These are phyloP conservation scores for Anastatica hierochuntica DNA, from an alignment of 345 rosid genomes.

Conservation along the genomic window DNA sequence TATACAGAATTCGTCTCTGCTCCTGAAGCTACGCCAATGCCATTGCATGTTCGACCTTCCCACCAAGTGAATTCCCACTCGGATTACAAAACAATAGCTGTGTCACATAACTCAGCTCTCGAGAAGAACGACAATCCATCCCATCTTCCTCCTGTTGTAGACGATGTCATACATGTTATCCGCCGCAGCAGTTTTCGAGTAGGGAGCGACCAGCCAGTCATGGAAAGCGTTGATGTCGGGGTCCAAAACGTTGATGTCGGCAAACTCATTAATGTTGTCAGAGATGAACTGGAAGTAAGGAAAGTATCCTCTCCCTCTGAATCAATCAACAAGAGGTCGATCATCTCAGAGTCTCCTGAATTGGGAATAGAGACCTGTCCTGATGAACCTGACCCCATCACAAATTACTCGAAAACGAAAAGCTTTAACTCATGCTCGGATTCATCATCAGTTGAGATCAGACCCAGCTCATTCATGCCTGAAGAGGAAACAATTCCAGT, in stretches of 20 bases:
- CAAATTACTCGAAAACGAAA: slow-evolving; percentile 39
- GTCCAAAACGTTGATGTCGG: slow-evolving; percentile 66
- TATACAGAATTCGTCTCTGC: slow-evolving; percentile 55
- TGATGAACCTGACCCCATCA: slow-evolving; percentile 16
- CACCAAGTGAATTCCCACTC: slow-evolving; percentile 34
- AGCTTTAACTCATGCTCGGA: slow-evolving; percentile 33
- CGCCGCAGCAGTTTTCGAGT: slow-evolving; percentile 82
- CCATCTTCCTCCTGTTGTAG: slow-evolving; percentile 54
- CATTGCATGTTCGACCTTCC: slow-evolving; percentile 27
- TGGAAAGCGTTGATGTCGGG: slow-evolving; percentile 78
- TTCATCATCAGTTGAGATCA: slow-evolving; percentile 27
- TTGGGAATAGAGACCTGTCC: slow-evolving; percentile 21
- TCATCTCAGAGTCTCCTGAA: slow-evolving; percentile 35
- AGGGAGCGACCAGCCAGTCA: slow-evolving; percentile 72
- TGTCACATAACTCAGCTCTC: slow-evolving; percentile 27
- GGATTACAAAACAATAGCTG: slow-evolving; percentile 29
- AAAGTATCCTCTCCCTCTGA: slow-evolving; percentile 39
- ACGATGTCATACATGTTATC: slow-evolving; percentile 80
- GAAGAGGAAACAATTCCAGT: slow-evolving; percentile 47
- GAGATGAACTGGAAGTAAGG: slow-evolving; percentile 62
- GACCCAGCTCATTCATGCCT: slow-evolving; percentile 26
- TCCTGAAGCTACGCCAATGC: background rate
- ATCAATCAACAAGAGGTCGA: slow-evolving; percentile 32
- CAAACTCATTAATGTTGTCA: slow-evolving; percentile 60
- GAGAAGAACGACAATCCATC: slow-evolving; percentile 35